These are phyloP conservation scores for Penicillium bovifimosum DNA, from an alignment of 495 filamentous ascomycete genomes.

Conservation along the genomic window DNA sequence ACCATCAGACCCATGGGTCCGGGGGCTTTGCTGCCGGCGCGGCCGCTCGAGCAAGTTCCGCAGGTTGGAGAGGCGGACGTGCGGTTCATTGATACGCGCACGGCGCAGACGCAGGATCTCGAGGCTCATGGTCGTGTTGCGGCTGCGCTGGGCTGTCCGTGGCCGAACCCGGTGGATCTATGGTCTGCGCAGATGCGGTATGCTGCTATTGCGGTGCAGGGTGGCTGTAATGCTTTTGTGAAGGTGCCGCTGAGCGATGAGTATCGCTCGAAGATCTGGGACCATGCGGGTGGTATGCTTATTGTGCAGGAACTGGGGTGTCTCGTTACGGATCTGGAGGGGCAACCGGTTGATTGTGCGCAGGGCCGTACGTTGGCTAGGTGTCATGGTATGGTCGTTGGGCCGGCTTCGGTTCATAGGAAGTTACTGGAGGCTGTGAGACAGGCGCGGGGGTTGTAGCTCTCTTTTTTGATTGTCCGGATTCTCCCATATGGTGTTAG, in stretches of 20 bases:
- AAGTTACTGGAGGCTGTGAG: conserved; percentile 35
- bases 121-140: conserved; percentile 45
- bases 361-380: conserved; percentile 34
- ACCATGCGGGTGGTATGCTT: conserved; percentile 65
- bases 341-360: conserved; percentile 38
- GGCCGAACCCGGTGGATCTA: conserved; percentile 49
- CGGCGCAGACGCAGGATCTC: conserved; percentile 37
- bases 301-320: conserved; percentile 62
- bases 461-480: neutral
- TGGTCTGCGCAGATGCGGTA: conserved; percentile 63
- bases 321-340: conserved; percentile 56
- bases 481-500: neutral
- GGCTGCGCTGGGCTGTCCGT: conserved; percentile 38
- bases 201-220: conserved; percentile 52
- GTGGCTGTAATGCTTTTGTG: conserved; percentile 52
- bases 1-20: conserved; percentile 44
- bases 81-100: conserved; percentile 44
- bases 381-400: conserved; percentile 43
- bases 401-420: conserved; percentile 35
- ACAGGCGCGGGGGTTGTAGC: conserved; percentile 7
- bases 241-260: conserved; percentile 52
- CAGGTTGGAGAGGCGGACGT: conserved; percentile 32
- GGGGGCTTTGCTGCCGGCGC: conserved; percentile 29
- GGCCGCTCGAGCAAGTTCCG: conserved; percentile 27
- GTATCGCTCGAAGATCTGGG: conserved; percentile 62